Percentiles rank a stretch among this genome's conserved stretches.
Evolutionary conservation across 163 green algal species (phyloP).

Genomic region (Chloromonas sp.): DNA sequence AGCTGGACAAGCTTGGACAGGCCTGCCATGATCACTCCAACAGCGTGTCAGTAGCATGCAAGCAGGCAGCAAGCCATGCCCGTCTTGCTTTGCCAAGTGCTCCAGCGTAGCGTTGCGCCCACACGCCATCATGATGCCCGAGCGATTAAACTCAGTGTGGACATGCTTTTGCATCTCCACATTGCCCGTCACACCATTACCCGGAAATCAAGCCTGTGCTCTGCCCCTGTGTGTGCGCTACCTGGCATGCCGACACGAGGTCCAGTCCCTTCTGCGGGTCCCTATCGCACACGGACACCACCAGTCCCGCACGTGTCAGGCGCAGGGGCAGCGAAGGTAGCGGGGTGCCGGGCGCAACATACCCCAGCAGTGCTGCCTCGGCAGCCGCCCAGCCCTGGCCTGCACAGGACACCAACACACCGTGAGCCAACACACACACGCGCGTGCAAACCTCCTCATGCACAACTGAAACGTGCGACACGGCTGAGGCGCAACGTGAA

Average conservation of each 20-base stretch:
- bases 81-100: too few relatives aligned
- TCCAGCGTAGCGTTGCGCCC: too few relatives aligned
- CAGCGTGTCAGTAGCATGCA: too few relatives aligned
- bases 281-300: background rate
- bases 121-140: too few relatives aligned
- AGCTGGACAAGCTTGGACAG: too few relatives aligned
- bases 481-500: background rate
- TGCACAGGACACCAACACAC: background rate
- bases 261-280: background rate
- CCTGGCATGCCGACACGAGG: background rate
- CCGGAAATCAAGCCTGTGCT: too few relatives aligned
- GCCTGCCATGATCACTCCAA: too few relatives aligned
- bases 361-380: background rate
- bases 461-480: background rate
- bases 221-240: background rate
- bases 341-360: background rate
- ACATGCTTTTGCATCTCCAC: too few relatives aligned
- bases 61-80: too few relatives aligned
- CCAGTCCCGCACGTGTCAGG: background rate
- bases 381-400: background rate
- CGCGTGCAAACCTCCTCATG: background rate
- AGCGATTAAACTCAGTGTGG: too few relatives aligned
- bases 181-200: too few relatives aligned
- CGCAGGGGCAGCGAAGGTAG: background rate
- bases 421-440: background rate